These are phyloP conservation scores for Globisporangium takayamanum DNA, from an alignment of 352 stramenopile species.

Conservation along the genomic window DNA sequence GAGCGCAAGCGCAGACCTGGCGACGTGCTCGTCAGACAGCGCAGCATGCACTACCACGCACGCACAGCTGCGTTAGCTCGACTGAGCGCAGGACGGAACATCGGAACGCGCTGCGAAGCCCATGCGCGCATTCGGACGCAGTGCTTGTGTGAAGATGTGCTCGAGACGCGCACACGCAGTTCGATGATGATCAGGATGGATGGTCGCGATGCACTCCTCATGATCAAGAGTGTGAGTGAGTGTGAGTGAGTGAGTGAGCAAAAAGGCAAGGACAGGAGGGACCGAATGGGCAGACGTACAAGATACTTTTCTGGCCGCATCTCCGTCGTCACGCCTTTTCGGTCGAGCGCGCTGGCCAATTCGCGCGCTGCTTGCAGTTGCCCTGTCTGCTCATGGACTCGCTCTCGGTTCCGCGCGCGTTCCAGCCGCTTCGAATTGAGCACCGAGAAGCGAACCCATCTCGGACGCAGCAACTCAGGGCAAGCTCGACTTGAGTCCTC, in stretches of 20 bases:
- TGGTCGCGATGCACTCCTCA: too few species aligned
- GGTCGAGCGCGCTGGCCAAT: not conserved
- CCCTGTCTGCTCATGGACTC: not conserved
- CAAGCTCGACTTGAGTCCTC: not conserved
- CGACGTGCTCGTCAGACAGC: not conserved
- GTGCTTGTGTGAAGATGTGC: not conserved
- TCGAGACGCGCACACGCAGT: too few species aligned
- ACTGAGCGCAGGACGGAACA: not conserved
- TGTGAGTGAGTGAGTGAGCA: too few species aligned
- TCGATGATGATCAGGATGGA: too few species aligned
- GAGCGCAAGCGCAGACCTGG: too few species aligned
- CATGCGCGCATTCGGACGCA: not conserved
- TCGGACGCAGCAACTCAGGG: not conserved
- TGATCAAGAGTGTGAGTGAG: too few species aligned
- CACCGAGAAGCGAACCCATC: too few species aligned
- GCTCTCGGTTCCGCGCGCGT: constrained; percentile 10
- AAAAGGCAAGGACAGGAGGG: too few species aligned
- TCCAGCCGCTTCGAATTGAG: not conserved
- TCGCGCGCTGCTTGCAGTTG: not conserved
- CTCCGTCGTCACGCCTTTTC: not conserved
- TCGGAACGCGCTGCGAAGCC: constrained; percentile 3
- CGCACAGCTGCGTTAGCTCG: not conserved
- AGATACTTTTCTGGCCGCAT: not conserved
- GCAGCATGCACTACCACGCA: not conserved
- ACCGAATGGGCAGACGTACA: too few species aligned